Evolutionary conservation across 805 yeast genomes (phyloP).

Genomic region (Yarrowia sp.): DNA sequence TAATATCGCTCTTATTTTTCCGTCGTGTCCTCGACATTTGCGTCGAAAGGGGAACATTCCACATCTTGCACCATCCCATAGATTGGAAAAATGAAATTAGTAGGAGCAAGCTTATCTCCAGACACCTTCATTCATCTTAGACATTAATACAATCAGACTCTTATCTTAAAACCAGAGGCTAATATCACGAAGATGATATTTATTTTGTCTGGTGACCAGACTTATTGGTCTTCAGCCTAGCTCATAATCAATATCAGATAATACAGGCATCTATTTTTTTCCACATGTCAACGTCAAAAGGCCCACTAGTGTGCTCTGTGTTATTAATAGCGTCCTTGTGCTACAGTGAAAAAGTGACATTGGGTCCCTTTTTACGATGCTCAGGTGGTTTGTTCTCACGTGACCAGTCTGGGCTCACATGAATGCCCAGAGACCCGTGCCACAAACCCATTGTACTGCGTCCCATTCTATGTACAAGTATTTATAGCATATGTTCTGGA

Average conservation of each 20-base stretch:
- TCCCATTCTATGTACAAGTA: no score
- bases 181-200: not conserved
- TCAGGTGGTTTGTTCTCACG: not conserved
- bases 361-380: not conserved
- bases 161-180: constrained; percentile 1
- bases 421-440: no score
- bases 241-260: no score
- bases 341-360: not conserved
- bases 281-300: not conserved
- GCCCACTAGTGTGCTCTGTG: not conserved
- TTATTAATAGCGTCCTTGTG: not conserved
- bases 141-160: not conserved
- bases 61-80: not conserved
- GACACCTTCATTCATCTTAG: not conserved
- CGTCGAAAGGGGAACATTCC: constrained; percentile 3
- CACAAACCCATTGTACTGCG: no score
- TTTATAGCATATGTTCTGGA: no score
- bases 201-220: not conserved
- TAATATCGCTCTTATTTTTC: not conserved
- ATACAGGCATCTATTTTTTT: not conserved
- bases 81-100: not conserved
- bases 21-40: not conserved
- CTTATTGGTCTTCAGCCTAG: not conserved
- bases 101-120: constrained; percentile 1
- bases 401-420: not conserved